Conservation (phyloP, 176 grass and related monocot species). For the Alloteropsis semialata region DNA sequence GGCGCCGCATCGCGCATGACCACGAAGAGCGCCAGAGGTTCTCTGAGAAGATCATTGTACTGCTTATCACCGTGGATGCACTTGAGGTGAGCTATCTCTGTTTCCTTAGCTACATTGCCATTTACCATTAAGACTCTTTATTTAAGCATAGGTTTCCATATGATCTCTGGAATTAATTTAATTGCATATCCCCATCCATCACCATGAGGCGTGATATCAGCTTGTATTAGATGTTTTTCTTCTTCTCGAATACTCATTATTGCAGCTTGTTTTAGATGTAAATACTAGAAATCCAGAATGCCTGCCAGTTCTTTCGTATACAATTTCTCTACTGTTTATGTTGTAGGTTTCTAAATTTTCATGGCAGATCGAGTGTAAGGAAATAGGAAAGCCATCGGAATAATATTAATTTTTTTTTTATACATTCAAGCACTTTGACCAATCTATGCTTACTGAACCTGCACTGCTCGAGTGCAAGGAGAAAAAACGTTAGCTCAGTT, state of each 20-base stretch:
- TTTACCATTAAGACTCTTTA: background rate
- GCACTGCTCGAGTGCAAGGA: background rate
- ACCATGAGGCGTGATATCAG: too few relatives aligned
- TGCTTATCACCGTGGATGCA: slow-evolving; percentile 76
- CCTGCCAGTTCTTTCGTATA: background rate
- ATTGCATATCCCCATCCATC: background rate
- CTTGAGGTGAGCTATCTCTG: slow-evolving; percentile 59
- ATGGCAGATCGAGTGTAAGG: background rate
- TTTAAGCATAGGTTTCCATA: background rate
- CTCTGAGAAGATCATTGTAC: slow-evolving; percentile 86
- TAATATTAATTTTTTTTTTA: background rate
- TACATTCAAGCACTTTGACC: background rate
- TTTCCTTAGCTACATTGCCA: background rate
- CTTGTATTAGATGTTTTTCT: too few relatives aligned
- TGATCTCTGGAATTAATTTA: background rate
- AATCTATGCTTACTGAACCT: background rate
- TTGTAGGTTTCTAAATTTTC: background rate
- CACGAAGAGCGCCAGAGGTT: slow-evolving; percentile 70
- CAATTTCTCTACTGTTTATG: background rate
- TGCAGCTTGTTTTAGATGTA: background rate
- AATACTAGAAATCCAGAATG: background rate
- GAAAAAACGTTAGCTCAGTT: background rate
- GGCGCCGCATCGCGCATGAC: slow-evolving; percentile 42
- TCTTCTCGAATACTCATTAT: too few relatives aligned
- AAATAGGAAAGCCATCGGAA: background rate